Evolutionary conservation across 495 filamentous ascomycete species (phyloP).

Genomic region (Friedmanniomyces endolithicus): DNA sequence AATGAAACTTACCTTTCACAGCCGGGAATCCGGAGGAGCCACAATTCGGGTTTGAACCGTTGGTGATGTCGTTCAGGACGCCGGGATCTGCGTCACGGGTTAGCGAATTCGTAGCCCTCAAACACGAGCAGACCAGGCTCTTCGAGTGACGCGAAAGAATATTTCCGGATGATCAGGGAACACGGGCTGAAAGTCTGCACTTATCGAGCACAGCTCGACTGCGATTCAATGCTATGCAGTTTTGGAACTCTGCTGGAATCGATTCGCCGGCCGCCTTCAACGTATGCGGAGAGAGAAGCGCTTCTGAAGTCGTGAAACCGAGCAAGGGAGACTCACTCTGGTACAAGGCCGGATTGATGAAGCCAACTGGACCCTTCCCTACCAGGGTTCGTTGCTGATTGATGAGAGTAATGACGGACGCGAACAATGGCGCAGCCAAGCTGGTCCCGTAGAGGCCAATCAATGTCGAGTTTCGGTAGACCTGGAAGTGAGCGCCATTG

Average conservation of each 20-base stretch:
- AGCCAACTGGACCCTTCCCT: slow-evolving; percentile 20
- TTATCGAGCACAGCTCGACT: too few species aligned
- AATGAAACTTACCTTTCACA: not conserved
- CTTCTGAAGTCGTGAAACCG: too few species aligned
- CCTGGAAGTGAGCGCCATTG: slow-evolving; percentile 37
- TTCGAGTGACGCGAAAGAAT: too few species aligned
- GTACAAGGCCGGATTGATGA: slow-evolving; percentile 23
- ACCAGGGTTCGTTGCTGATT: slow-evolving; percentile 9
- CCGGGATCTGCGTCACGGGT: not conserved
- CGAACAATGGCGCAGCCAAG: slow-evolving; percentile 19
- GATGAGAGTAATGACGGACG: slow-evolving; percentile 22
- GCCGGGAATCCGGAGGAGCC: slow-evolving; percentile 28
- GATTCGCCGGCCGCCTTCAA: too few species aligned
- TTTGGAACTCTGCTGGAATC: too few species aligned
- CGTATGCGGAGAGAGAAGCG: not conserved
- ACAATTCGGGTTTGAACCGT: slow-evolving; percentile 48
- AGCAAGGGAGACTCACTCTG: slow-evolving; percentile 5
- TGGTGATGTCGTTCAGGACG: slow-evolving; percentile 49
- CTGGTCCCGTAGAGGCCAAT: slow-evolving; percentile 7
- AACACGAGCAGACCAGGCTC: not conserved
- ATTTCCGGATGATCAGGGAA: too few species aligned
- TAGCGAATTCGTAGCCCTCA: not conserved
- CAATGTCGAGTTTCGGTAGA: not conserved
- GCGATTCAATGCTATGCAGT: too few species aligned
- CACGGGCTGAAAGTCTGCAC: too few species aligned